These are phyloP conservation scores for Ganoderma boninense DNA, from an alignment of 1,284 basidiomycete species.

Conservation along the genomic window DNA sequence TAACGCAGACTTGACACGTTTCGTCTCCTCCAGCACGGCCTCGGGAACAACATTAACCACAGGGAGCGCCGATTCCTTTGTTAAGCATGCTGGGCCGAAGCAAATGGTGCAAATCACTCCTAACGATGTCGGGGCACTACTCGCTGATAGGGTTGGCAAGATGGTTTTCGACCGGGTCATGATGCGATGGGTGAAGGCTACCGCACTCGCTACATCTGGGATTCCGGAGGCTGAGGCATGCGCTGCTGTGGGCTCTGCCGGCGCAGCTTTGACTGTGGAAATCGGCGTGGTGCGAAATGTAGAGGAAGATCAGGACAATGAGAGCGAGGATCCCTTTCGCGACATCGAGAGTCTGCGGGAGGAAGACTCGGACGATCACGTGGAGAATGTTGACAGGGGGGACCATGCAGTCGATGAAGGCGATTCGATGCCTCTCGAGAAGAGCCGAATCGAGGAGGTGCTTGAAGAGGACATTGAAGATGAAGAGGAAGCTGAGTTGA, in stretches of 20 bases:
- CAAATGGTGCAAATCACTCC: conserved; percentile 84
- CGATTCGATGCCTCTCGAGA: conserved; percentile 43
- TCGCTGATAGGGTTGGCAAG: conserved; percentile 79
- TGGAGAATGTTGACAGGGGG: conserved; percentile 35
- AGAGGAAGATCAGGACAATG: conserved; percentile 51
- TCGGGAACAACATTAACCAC: conserved; percentile 78
- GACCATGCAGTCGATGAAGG: conserved; percentile 37
- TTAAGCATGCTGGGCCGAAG: conserved; percentile 83
- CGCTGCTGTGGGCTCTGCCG: background rate
- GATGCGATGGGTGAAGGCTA: conserved; percentile 86
- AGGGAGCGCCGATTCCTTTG: conserved; percentile 79
- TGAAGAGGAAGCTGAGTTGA: conserved; percentile 70
- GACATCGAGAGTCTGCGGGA: conserved; percentile 86
- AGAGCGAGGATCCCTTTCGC: conserved; percentile 86
- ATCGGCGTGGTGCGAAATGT: conserved; percentile 36
- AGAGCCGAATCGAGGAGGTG: conserved; percentile 59
- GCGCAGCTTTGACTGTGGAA: background rate
- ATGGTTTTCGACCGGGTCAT: conserved; percentile 86
- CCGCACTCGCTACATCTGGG: conserved; percentile 45
- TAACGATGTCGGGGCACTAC: conserved; percentile 75
- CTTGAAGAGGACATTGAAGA: conserved; percentile 56
- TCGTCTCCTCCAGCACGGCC: conserved; percentile 83
- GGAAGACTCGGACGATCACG: conserved; percentile 47
- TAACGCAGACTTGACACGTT: conserved; percentile 83
- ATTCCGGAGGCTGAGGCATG: conserved; percentile 46